Percentiles rank a stretch among this genome's conserved stretches.
Evolutionary conservation across 331 rosid genomes (phyloP).

Genomic region (Acacia pycnantha): DNA sequence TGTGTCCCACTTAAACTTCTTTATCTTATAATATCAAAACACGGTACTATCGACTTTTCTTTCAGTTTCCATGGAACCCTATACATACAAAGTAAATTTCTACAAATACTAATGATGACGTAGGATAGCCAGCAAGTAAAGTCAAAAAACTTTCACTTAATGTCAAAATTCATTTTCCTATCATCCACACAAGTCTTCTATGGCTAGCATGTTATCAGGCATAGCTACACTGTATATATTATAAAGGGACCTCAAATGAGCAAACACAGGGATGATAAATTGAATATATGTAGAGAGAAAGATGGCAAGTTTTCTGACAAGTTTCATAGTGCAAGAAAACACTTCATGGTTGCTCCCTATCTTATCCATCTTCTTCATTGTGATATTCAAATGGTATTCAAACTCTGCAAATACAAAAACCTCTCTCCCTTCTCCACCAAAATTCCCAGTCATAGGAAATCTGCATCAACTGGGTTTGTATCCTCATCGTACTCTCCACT

Average conservation of each 20-base stretch:
- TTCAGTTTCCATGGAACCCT: not conserved
- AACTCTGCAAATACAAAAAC: not conserved
- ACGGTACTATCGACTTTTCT: too few species aligned
- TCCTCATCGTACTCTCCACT: not conserved
- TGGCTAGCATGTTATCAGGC: too few species aligned
- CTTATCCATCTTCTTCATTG: not conserved
- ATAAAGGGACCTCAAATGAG: not conserved
- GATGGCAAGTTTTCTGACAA: not conserved
- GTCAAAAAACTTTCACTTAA: too few species aligned
- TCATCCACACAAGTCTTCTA: too few species aligned
- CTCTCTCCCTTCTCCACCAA: constrained; percentile 47
- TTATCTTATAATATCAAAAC: not conserved
- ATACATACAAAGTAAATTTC: not conserved
- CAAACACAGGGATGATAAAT: not conserved
- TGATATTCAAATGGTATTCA: constrained; percentile 30
- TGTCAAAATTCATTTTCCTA: too few species aligned
- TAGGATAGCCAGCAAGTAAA: too few species aligned
- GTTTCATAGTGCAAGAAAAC: not conserved
- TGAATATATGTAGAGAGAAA: not conserved
- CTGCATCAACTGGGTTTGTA: not conserved
- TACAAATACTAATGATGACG: too few species aligned
- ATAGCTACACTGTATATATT: too few species aligned
- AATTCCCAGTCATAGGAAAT: constrained; percentile 48
- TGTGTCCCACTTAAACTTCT: not conserved
- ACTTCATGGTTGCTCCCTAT: not conserved